Evolutionary conservation across 140 eudicot species (phyloP), one percentile per base, ranked within the genome.

Genomic region (Anethum foeniculum): DNA sequence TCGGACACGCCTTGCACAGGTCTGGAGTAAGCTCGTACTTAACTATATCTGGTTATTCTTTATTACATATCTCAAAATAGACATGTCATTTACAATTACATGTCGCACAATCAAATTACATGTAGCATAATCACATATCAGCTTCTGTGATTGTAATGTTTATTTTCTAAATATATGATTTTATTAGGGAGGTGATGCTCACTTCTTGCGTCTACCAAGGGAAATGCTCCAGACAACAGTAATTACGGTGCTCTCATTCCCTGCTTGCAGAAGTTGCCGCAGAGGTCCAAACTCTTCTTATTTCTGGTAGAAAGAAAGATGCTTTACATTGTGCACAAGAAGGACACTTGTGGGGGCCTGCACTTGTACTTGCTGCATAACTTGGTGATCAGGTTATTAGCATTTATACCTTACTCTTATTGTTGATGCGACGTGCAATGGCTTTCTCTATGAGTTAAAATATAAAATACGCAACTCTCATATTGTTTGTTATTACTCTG

Each of bases 1-100:
- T 38, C 97, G 98, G 54, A 93, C 98, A 79, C 98, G 98, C 77
- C 97, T 93, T 64, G 98, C 97, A 67, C 98, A 93, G 97, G 98
- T 93, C 80, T 39, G 80, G 21, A 74, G 32, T 64, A 8, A 34
- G 14, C 71, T 15, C 68, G 23, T 39, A 71, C 75, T 77, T 34
- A 10, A 28, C 43, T 75, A 46, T 75, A 5, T 28, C 10, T 27
- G 15, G 41, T 75, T 47, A 27, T 75, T 52, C 34, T 47, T 11
- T 47, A 25, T 1, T 14, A 4, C 6, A 46, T 14, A n/a, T 47
- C 39, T 46, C 12, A 32, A 3, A n/a, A 47, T 5, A 6, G 19
- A 47, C 27, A 47, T 41, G 36, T 15, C 7, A 12, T 12, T 7
- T 74, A 19, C 32, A 41, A 74, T 74, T 21, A 41, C 36, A 44